Base-by-base conservation (phyloP, 2,329 filamentous ascomycete species). In the Talaromyces sp. region DNA sequence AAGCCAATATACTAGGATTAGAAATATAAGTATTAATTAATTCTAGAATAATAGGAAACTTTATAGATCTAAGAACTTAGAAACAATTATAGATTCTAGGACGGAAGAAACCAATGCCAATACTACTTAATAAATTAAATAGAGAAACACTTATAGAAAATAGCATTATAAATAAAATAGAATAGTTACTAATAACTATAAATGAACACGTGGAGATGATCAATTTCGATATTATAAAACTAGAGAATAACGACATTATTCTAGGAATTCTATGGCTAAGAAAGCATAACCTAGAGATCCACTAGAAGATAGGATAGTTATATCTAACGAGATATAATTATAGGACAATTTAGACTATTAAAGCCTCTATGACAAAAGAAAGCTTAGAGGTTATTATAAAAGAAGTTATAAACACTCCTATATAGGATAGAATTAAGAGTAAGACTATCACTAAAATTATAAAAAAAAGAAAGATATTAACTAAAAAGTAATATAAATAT, bases 401-500 rank as follows among this genome's bases (percentile, higher is more conserved):
- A 15, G 6, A 15, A 17, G 15, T 7, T 15, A 17, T 13, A 49
- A 15, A 27, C 1, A 25, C 43, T 47, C 3, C 11, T 22, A 13
- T 10, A 47, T 10, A 47, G 5, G 4, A 25, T 6, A 13, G 3
- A 4, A 13, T 4, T 10, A 47, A 25, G n/a, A 4, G 3, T 25
- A 47, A 5, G 2, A 47, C 4, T 47, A 6, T 47, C 13, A 25
- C 2, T 22, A 11, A 22, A 25, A 3, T 47, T 1, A 47, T 25
- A 47, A 8, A 47, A 47, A 1, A 47, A 10, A 7, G 3, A 1
- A 27, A 31, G 11, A 37, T 13, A 10, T 3, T 13, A 37, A 37
- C 9, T 37, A 2, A 37, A 61, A 41, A 64, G 7, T 49, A 61
- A 41, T 43, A 64, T 13, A 54, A 3, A 64, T 13, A 9, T 57